Conservation (phyloP, 768 basidiomycete species). For the Termitomyces sp. region DNA sequence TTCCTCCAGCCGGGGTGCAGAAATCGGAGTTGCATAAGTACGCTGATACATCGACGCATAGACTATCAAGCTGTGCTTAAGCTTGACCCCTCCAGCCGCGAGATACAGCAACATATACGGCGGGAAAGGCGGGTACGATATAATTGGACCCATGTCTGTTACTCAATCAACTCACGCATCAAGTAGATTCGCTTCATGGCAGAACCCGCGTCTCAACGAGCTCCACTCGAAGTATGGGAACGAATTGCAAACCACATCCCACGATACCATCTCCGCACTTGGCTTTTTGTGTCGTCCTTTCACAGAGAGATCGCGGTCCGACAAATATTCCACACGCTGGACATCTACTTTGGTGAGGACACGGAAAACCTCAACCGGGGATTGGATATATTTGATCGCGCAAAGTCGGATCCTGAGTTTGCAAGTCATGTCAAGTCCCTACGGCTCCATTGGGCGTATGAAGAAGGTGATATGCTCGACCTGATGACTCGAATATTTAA, state of each 20-base stretch:
- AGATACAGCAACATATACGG: slow-evolving; percentile 44
- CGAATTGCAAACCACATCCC: slow-evolving; percentile 56
- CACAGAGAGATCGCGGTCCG: slow-evolving; percentile 61
- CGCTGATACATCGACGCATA: slow-evolving; percentile 14
- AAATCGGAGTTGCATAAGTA: background rate
- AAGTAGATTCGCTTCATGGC: slow-evolving; percentile 44
- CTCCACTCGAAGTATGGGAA: slow-evolving; percentile 65
- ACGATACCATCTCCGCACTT: slow-evolving; percentile 61
- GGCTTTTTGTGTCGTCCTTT: slow-evolving; percentile 60
- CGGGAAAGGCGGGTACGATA: slow-evolving; percentile 36
- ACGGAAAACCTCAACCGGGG: slow-evolving; percentile 54
- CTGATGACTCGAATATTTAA: slow-evolving; percentile 48
- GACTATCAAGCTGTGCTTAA: slow-evolving; percentile 57
- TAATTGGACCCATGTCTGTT: background rate
- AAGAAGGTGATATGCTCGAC: slow-evolving; percentile 61
- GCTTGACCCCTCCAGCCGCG: slow-evolving; percentile 54
- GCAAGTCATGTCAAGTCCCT: slow-evolving; percentile 54
- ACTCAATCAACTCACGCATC: slow-evolving; percentile 1
- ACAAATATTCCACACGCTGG: slow-evolving; percentile 60
- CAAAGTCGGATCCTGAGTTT: slow-evolving; percentile 56
- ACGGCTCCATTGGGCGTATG: slow-evolving; percentile 63
- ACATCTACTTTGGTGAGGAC: slow-evolving; percentile 65
- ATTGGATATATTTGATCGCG: slow-evolving; percentile 62
- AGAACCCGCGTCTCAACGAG: slow-evolving; percentile 55
- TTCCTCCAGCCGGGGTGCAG: background rate